Evolutionary conservation across 345 rosid genomes (phyloP).

Genomic region (Boechera stricta): DNA sequence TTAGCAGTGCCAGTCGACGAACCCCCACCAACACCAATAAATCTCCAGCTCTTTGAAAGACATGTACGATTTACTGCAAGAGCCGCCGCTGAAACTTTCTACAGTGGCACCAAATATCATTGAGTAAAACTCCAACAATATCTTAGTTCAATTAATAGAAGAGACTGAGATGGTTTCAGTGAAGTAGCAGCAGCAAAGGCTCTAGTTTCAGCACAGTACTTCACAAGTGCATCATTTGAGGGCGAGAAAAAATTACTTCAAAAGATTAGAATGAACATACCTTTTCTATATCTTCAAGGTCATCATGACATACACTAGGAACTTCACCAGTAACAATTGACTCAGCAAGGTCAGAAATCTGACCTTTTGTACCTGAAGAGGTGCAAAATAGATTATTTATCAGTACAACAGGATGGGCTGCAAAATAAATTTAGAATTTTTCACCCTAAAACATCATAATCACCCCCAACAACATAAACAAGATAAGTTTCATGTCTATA

Average conservation of each 20-base stretch:
- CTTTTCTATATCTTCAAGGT: constrained; percentile 36
- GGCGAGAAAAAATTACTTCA: background rate
- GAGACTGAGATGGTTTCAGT: constrained; percentile 10
- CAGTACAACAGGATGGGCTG: background rate
- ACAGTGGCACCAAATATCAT: constrained; percentile 10
- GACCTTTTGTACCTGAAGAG: constrained; percentile 68
- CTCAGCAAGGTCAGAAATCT: constrained; percentile 73
- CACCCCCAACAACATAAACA: constrained; percentile 5
- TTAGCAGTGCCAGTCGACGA: constrained; percentile 40
- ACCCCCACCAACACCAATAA: constrained; percentile 32
- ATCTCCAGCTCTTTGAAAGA: constrained; percentile 42
- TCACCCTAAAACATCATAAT: constrained; percentile 1
- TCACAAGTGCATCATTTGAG: background rate
- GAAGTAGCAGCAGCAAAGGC: constrained; percentile 10
- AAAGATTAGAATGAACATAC: constrained; percentile 20
- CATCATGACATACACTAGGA: constrained; percentile 36
- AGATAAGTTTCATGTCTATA: constrained; percentile 15
- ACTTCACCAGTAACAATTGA: constrained; percentile 62
- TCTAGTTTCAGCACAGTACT: background rate
- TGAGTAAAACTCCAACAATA: constrained; percentile 11
- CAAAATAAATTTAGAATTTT: background rate
- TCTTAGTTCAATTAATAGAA: background rate
- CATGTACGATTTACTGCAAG: constrained; percentile 17
- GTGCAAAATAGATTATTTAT: constrained; percentile 12
- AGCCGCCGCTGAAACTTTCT: constrained; percentile 31